Conservation (phyloP, 1,284 basidiomycete species). For the Schizophyllum amplum region DNA sequence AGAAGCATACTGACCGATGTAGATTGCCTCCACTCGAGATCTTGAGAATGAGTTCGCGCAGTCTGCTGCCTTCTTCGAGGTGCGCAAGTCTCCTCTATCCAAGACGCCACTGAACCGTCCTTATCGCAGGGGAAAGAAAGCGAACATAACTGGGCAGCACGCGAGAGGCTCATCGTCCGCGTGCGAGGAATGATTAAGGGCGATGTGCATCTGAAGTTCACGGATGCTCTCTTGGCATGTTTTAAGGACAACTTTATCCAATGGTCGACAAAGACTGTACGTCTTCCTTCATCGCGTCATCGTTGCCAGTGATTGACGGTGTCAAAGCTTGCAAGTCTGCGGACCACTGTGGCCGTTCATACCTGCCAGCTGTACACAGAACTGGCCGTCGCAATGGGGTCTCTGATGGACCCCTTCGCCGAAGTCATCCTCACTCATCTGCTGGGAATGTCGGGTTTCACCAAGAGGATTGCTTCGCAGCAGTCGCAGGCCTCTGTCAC, state of each 20-base stretch:
- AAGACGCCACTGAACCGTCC: slow-evolving; percentile 6
- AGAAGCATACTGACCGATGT: neutral
- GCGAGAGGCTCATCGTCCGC: slow-evolving; percentile 74
- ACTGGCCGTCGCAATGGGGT: slow-evolving; percentile 63
- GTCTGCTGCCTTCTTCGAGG: slow-evolving; percentile 80
- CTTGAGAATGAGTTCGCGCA: slow-evolving; percentile 76
- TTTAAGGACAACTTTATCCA: slow-evolving; percentile 77
- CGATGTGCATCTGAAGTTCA: slow-evolving; percentile 67
- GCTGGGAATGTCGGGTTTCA: slow-evolving; percentile 83
- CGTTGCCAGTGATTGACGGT: neutral
- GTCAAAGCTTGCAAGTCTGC: slow-evolving; percentile 71
- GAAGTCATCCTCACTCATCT: slow-evolving; percentile 72
- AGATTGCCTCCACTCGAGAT: slow-evolving; percentile 83
- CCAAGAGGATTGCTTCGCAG: slow-evolving; percentile 92
- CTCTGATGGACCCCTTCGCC: slow-evolving; percentile 67
- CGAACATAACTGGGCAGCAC: slow-evolving; percentile 90
- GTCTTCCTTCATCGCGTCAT: slow-evolving; percentile 20
- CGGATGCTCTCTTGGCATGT: slow-evolving; percentile 65
- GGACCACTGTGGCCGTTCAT: slow-evolving; percentile 85
- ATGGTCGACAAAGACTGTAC: slow-evolving; percentile 79
- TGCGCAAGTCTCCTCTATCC: slow-evolving; percentile 17
- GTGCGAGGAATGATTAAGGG: slow-evolving; percentile 92
- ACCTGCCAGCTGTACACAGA: slow-evolving; percentile 78
- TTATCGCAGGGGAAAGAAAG: slow-evolving; percentile 79
- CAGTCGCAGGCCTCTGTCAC: slow-evolving; percentile 75